Conservation (phyloP, 2,329 filamentous ascomycete genomes). For the Didymella exigua region DNA sequence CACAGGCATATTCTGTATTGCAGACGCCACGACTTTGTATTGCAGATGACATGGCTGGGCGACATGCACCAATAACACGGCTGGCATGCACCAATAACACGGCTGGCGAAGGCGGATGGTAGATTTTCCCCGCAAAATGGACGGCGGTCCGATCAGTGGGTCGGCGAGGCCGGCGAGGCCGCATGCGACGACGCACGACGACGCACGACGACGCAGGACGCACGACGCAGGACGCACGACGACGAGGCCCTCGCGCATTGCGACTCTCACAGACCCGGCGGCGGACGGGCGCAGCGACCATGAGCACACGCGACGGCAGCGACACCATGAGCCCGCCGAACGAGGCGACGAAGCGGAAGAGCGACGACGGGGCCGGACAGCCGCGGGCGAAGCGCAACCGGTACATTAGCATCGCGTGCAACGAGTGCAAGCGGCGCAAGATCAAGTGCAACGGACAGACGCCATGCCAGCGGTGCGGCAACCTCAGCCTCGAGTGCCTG, state of each 20-base stretch:
- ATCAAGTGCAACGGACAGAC: slow-evolving; percentile 72
- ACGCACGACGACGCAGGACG: no score
- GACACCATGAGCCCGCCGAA: slow-evolving; percentile 44
- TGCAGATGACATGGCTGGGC: slow-evolving; percentile 6
- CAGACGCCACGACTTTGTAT: no score
- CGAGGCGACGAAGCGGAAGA: slow-evolving; percentile 51
- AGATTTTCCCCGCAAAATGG: slow-evolving; percentile 16
- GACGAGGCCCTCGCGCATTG: neutral
- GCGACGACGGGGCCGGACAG: slow-evolving; percentile 52
- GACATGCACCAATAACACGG: neutral
- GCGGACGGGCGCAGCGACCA: slow-evolving; percentile 4
- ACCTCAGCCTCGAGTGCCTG: slow-evolving; percentile 66
- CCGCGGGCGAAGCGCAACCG: slow-evolving; percentile 68
- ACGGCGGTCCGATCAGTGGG: slow-evolving; percentile 11
- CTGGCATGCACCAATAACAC: neutral
- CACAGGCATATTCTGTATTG: no score
- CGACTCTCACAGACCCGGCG: slow-evolving; percentile 2
- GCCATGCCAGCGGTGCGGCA: slow-evolving; percentile 69
- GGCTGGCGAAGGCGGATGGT: neutral
- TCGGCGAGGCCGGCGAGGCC: slow-evolving; percentile 10
- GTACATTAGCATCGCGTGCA: slow-evolving; percentile 71
- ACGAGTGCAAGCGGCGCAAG: slow-evolving; percentile 70
- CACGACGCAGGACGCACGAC: neutral
- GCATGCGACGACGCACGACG: neutral
- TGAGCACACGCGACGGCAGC: slow-evolving; percentile 30